Percentiles rank a stretch among this genome's conserved stretches.
These are phyloP conservation scores for Isatis tinctoria DNA, from an alignment of 345 rosid species.

Conservation along the genomic window DNA sequence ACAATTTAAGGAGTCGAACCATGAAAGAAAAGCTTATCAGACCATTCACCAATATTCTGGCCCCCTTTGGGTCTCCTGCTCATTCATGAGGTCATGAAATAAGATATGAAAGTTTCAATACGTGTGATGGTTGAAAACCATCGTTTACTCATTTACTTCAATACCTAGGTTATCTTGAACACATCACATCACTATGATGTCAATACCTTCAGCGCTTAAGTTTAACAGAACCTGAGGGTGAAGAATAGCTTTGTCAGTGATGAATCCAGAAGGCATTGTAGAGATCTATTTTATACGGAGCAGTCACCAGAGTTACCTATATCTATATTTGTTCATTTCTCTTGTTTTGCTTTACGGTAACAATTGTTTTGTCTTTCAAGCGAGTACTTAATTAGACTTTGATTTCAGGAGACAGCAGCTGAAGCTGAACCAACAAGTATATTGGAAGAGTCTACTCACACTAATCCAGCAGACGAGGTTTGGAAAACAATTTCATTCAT, in stretches of 20 bases:
- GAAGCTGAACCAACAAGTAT: slow-evolving; percentile 33
- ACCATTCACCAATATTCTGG: not conserved
- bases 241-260: no score
- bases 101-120: not conserved
- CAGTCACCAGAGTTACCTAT: no score
- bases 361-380: not conserved
- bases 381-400: slow-evolving; percentile 25
- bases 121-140: not conserved
- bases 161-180: not conserved
- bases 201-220: not conserved
- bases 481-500: not conserved
- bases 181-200: not conserved
- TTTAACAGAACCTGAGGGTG: no score
- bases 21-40: not conserved
- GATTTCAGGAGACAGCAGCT: slow-evolving; percentile 30
- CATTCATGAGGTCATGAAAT: not conserved
- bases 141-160: not conserved
- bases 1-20: not conserved
- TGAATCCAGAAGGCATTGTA: no score
- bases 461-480: slow-evolving; percentile 39
- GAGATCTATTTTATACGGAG: no score
- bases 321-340: not conserved
- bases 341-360: not conserved
- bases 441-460: slow-evolving; percentile 34
- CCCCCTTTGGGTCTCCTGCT: not conserved